Evolutionary conservation across 2,329 filamentous ascomycete species (phyloP), one percentile per base, ranked within the genome.

Genomic region (Phaeosphaeriaceae sp.): DNA sequence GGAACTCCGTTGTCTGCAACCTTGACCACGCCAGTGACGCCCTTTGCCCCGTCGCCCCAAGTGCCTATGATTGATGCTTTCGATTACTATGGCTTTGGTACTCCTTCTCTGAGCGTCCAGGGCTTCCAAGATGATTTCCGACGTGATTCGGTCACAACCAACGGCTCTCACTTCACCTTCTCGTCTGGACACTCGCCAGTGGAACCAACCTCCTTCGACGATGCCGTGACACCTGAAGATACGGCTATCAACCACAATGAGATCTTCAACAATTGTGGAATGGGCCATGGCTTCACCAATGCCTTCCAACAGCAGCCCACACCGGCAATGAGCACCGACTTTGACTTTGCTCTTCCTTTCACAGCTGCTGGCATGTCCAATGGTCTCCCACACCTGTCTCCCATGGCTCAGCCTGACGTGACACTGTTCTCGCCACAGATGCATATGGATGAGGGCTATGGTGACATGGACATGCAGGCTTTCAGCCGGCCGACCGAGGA

Each of bases 341-440:
- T 71, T 41, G 70, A 73, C 48, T 81, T 84, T 49, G 76, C 79
- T 57, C 80, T 79, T 20, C 76, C 63, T 62, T 76, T 75, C 58
- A 54, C 59, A 11, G 49, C 68, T 13, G 68, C 67, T 48, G 62
- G 53, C 52, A 65, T 65, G 31, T 54, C 66, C 25, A 59, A 62
- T 24, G 65, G 69, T 25, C 66, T 77, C 7, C 72, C 76, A 36
- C 88, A 91, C 60, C 84, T 92, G 60, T 92, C 90, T 3, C 89
- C 89, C 9, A 82, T 83, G 53, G 90, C 88, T 5, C 89, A 91
- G 67, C 84, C 85, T 36, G 88, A 89, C 58, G 80, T 87, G 1
- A 90, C 91, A 79, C 83, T 92, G 31, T 90, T 84, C 76, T 90
- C 89, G 10, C 88, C 90, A 48, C 83, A 83, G 44, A 88, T 88